Base-by-base conservation (phyloP, 805 yeast species). In the Suhomyces pyralidae region DNA sequence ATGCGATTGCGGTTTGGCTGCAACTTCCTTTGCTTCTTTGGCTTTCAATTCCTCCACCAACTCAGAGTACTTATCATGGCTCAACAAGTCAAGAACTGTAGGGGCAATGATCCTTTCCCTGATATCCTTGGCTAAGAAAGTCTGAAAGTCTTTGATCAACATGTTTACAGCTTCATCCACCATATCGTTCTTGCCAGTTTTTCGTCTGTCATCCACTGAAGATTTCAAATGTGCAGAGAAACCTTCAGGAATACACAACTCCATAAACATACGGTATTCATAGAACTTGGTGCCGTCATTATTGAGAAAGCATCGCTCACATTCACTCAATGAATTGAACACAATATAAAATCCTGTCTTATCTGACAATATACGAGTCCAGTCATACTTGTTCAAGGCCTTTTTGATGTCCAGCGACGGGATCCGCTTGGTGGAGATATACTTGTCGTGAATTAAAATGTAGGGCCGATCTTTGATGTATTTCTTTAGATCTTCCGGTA, bases 51-150 rank as follows among this genome's bases (percentile, higher is more conserved):
- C 75, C 42, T 66, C 63, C 24, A 74, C 61, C 17, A 74, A 63
- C 3, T 77, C 79, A 1, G 89, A 86, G 61, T 80, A 86, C 38
- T 78, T 78, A 3, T 79, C 81, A 40, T 83, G 84, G 52, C 81
- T 79, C 57, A 90, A 73, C 17, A 79, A 68, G 28, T 84, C 84
- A 50, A 87, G 73, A 15, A 90, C 80, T 1, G 78, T 75, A 0
- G 94, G 90, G 0, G 88, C 91, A 22, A 89, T 79, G 3, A 88
- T 69, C 54, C 90, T 80, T 61, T 84, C 93, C 58, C 88, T 76
- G 22, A 90, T 80, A 68, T 90, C 96, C 55, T 86, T 85, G 19
- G 83, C 70, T 45, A 90, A 65, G 46, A 84, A 83, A 9, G 74
- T 71, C 54, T 81, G 82, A 48, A 90, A 76, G 57, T 90, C 96